Evolutionary conservation across 1,139 yeast genomes (phyloP).

Genomic region (Kazachstania sp.): DNA sequence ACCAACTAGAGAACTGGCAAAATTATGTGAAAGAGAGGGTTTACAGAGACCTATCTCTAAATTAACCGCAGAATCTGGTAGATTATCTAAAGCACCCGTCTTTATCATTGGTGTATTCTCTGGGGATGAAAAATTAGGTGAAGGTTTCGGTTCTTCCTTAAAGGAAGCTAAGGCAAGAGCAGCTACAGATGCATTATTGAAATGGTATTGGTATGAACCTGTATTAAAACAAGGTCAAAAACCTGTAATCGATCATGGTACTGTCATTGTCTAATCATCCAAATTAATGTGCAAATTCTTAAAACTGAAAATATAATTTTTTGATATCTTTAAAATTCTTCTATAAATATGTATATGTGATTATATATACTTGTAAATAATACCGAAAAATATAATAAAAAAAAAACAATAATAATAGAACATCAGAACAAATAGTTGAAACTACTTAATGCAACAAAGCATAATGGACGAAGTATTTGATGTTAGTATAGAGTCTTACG

Average conservation of each 20-base stretch:
- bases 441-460: too few species aligned
- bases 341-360: neutral
- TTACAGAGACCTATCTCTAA: slow-evolving; percentile 70
- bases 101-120: slow-evolving; percentile 87
- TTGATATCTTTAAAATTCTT: neutral
- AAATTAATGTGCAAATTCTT: neutral
- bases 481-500: neutral
- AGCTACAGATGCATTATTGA: slow-evolving; percentile 80
- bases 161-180: slow-evolving; percentile 91
- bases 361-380: slow-evolving; percentile 5
- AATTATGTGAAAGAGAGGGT: slow-evolving; percentile 71
- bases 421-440: too few species aligned
- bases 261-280: slow-evolving; percentile 33
- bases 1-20: slow-evolving; percentile 79
- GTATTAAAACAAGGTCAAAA: slow-evolving; percentile 34
- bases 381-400: neutral
- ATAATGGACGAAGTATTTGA: neutral
- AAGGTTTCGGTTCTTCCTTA: slow-evolving; percentile 89
- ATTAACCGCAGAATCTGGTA: slow-evolving; percentile 87
- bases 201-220: slow-evolving; percentile 88
- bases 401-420: neutral
- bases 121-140: slow-evolving; percentile 79
- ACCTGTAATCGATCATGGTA: slow-evolving; percentile 36
- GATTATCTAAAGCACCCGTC: slow-evolving; percentile 74
- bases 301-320: too few species aligned